A percentile compares a stretch with the other conserved stretches of the same genome.
These are phyloP conservation scores for Trifolium dubium DNA, from an alignment of 306 rosid genomes.

Conservation along the genomic window DNA sequence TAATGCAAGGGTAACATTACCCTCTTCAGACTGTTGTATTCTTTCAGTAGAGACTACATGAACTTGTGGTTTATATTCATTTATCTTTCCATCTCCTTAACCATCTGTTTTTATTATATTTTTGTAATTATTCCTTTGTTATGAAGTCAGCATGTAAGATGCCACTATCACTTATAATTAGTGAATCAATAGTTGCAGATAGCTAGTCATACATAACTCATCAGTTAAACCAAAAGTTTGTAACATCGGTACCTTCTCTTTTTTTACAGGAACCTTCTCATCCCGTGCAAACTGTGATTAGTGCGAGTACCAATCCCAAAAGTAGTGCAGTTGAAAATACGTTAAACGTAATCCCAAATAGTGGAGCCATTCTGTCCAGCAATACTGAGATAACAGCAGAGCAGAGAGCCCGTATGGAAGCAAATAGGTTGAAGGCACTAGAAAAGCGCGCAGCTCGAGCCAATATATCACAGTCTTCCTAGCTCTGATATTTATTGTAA, in stretches of 20 bases:
- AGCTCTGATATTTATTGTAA: slow-evolving; percentile 33
- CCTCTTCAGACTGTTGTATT: slow-evolving; percentile 13
- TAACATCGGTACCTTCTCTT: slow-evolving; percentile 26
- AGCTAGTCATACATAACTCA: not conserved
- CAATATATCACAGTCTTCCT: slow-evolving; percentile 42
- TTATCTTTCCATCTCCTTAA: not conserved
- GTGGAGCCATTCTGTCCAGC: slow-evolving; percentile 39
- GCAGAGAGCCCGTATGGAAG: slow-evolving; percentile 85
- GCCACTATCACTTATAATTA: slow-evolving; percentile 7
- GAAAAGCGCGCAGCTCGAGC: slow-evolving; percentile 78
- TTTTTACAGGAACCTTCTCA: slow-evolving; percentile 58
- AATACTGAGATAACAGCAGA: slow-evolving; percentile 65
- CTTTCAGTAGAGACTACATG: slow-evolving; percentile 4
- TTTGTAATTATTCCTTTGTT: not conserved
- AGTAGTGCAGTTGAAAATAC: slow-evolving; percentile 36
- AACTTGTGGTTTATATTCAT: slow-evolving; percentile 13
- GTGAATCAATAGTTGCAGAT: slow-evolving; percentile 2
- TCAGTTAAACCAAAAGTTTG: slow-evolving; percentile 13
- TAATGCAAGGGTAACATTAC: not conserved
- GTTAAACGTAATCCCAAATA: slow-evolving; percentile 44
- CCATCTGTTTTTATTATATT: not conserved
- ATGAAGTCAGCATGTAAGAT: slow-evolving; percentile 25
- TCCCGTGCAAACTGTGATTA: slow-evolving; percentile 15
- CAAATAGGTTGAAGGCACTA: slow-evolving; percentile 85
- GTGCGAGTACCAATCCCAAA: slow-evolving; percentile 27